Evolutionary conservation across 106 monocot species (phyloP).

Genomic region (Dendrobium catenatum): DNA sequence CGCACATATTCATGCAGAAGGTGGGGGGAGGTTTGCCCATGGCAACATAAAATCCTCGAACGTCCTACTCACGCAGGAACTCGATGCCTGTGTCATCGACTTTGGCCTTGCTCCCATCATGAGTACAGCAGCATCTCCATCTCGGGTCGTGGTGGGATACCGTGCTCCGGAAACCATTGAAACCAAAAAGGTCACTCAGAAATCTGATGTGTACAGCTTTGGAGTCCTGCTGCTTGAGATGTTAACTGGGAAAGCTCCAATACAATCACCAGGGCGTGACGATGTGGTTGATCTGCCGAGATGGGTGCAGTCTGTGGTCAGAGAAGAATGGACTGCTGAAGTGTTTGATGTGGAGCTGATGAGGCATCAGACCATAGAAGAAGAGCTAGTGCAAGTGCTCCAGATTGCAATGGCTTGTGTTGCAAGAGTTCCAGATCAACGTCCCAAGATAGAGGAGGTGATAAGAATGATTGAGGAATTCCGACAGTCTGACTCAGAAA

Average conservation of each 20-base stretch:
- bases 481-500: conserved; percentile 12
- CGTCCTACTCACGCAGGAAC: conserved; percentile 28
- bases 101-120: conserved; percentile 35
- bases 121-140: conserved; percentile 20
- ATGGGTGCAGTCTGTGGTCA: conserved; percentile 16
- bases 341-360: conserved; percentile 15
- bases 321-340: conserved; percentile 18
- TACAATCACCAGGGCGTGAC: conserved; percentile 21
- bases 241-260: conserved; percentile 49
- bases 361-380: conserved; percentile 6
- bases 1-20: conserved; percentile 39
- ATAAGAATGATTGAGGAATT: conserved; percentile 13
- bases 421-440: conserved; percentile 10
- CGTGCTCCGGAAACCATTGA: conserved; percentile 42
- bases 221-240: conserved; percentile 54
- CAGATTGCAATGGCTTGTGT: conserved; percentile 17
- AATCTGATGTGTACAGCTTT: conserved; percentile 59
- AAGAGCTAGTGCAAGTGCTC: conserved; percentile 15
- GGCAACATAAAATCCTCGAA: conserved; percentile 69
- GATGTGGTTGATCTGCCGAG: conserved; percentile 18
- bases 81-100: conserved; percentile 33
- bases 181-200: conserved; percentile 27
- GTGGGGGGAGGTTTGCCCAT: conserved; percentile 38
- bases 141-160: conserved; percentile 25
- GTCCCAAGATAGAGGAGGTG: conserved; percentile 13